Base-by-base conservation (phyloP, 2,329 filamentous ascomycete genomes). In the Pseudogymnoascus sp. region DNA sequence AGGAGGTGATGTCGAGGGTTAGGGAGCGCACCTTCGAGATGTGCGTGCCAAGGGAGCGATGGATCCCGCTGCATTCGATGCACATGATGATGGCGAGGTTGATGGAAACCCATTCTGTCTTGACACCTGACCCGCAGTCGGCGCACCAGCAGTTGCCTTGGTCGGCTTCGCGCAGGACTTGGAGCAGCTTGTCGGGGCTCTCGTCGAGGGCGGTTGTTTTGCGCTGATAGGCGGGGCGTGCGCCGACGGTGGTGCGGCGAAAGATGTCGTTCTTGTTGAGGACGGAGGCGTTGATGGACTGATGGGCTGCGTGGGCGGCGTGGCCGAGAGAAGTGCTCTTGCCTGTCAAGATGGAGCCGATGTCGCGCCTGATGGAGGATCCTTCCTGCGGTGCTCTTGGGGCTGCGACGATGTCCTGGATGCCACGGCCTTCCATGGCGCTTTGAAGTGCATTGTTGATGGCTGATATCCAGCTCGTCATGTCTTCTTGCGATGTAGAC, bases 101-200 rank as follows among this genome's bases (percentile, higher is more conserved):
- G 77, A 99, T 96, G 0, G 95, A 98, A 28, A 98, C 95, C 95
- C 95, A 99, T 75, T 99, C 95, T 22, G 96, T 93, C 78, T 97
- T 98, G 72, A 87, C 85, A 35, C 89, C 89, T 6, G 92, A 96
- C 10, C 91, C 90, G 72, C 95, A 99, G 74, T 99, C 95, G 14
- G 95, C 95, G 73, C 95, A 99, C 84, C 89, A 90, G 68, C 86
- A 89, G 75, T 99, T 99, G 41, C 91, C 93, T 70, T 96, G 89
- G 72, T 99, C 95, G 60, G 89, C 90, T 64, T 96, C 90, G 60
- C 93, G 89, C 43, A 99, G 85, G 72, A 89, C 87, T 73, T 96
- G 91, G 4, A 99, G 82, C 7, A 99, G 81, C 73, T 89, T 93
- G 65, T 93, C 90, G 0, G 92, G 90, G 65, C 89, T 89, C 50